Base-by-base conservation (phyloP, 2,329 filamentous ascomycete species). In the Dactylellina haptotyla region DNA sequence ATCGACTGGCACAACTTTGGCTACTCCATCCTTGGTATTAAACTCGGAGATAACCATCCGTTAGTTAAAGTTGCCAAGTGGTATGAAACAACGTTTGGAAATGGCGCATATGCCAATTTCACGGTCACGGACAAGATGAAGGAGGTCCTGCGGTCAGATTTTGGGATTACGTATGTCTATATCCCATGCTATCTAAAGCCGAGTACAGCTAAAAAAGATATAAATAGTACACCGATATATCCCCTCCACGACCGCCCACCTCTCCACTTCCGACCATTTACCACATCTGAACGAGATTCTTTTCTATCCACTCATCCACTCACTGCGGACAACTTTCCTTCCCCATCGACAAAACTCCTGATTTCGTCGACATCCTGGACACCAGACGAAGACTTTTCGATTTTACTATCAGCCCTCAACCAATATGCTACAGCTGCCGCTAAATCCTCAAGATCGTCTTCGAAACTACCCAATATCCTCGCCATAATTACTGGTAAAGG, bases 1-100 rank as follows among this genome's bases (percentile, higher is more conserved):
- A 90, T 98, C 63, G 95, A 99, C 83, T 99, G 95, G 95, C 95
- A 99, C 83, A 99, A 99, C 82, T 98, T 97, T 81, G 95, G 94
- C 77, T 97, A 94, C 85, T 94, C 92, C 6, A 96, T 99, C 77
- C 87, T 99, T 2, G 90, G 86, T 1, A 81, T 90, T 53, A 89
- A 88, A 75, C 82, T 90, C 0, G 87, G 87, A 0, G 56, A 75
- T n/a, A 58, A 73, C 18, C 76, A 96, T 79, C 90, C 89, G 0
- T 85, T 97, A n/a, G 92, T 97, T 6, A 84, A 82, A 26, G 79
- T 96, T 6, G 91, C 94, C 23, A 88, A 88, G 75, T 84, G 85
- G 79, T 97, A 97, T 79, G 95, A 99, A 81, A 86, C 84, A 37
- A 80, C 85, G 12, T 87, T 96, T 41, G 90, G 91, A 53, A 86